phyloP scores from a whole-genome alignment of 2,329 filamentous ascomycete genomes.

The Phaeophleospora eucalypticola region DNA sequence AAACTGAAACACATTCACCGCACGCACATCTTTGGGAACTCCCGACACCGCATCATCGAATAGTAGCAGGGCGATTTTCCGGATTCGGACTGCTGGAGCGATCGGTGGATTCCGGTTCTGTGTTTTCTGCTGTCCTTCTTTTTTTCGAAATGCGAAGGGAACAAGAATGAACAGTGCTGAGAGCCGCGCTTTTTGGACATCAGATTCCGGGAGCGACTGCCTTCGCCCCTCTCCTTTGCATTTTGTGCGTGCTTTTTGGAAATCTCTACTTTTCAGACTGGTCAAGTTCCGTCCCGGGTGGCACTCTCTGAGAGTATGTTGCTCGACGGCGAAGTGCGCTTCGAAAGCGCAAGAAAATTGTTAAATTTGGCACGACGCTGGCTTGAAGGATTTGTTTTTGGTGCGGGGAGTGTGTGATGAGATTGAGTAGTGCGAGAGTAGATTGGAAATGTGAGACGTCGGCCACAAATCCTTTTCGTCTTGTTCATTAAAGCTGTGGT shows the following conservation, averaged over 20 bases:
- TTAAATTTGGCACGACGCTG: slow-evolving; percentile 9
- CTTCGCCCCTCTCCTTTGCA: slow-evolving; percentile 5
- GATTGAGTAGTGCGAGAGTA: slow-evolving; percentile 4
- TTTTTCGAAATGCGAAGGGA: slow-evolving; percentile 4
- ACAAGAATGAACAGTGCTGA: slow-evolving; percentile 6
- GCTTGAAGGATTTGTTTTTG: background rate
- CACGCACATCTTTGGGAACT: slow-evolving; percentile 7
- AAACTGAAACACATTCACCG: slow-evolving; percentile 2
- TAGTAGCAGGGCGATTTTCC: slow-evolving; percentile 2
- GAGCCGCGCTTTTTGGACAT: too few species aligned
- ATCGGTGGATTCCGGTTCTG: background rate
- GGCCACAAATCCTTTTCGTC: background rate
- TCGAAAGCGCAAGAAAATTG: slow-evolving; percentile 2
- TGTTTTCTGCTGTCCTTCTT: background rate
- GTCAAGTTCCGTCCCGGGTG: slow-evolving; percentile 3
- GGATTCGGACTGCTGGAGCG: background rate
- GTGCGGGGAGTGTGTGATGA: slow-evolving; percentile 8
- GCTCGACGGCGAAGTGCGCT: slow-evolving; percentile 6
- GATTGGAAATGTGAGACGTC: slow-evolving; percentile 8
- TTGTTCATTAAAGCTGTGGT: too few species aligned
- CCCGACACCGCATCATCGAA: slow-evolving; percentile 3
- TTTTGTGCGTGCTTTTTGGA: slow-evolving; percentile 2
- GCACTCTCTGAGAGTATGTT: too few species aligned
- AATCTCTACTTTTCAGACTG: slow-evolving; percentile 10
- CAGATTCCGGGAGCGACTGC: slow-evolving; percentile 2